Evolutionary conservation across 2,329 filamentous ascomycete species (phyloP).

Genomic region (Beauveria australis): DNA sequence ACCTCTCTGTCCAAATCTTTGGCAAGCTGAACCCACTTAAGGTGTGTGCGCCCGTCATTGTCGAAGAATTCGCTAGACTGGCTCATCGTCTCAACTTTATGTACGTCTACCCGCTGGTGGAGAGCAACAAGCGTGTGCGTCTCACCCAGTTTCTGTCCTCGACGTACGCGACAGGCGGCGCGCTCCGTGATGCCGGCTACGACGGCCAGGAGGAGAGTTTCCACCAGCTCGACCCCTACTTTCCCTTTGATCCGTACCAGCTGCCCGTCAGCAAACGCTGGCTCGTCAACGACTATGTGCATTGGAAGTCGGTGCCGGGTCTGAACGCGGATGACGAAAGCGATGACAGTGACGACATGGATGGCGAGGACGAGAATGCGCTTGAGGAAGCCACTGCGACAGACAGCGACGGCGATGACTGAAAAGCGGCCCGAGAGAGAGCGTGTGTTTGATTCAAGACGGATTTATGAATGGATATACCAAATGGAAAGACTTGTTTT

Average conservation of each 20-base stretch:
- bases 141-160: conserved; percentile 60
- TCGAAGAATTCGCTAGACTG: conserved; percentile 83
- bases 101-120: conserved; percentile 81
- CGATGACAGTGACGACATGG: conserved; percentile 45
- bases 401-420: conserved; percentile 37
- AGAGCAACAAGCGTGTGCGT: conserved; percentile 84
- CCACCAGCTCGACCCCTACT: conserved; percentile 86
- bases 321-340: conserved; percentile 51
- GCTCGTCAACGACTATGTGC: conserved; percentile 76
- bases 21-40: conserved; percentile 90
- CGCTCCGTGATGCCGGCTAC: conserved; percentile 40
- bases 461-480: conserved; percentile 1
- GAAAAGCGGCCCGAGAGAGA: background rate
- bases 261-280: conserved; percentile 79
- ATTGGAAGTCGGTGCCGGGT: conserved; percentile 69
- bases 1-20: conserved; percentile 70
- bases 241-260: conserved; percentile 95
- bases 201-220: conserved; percentile 61
- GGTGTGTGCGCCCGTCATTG: conserved; percentile 84
- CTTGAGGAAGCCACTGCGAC: conserved; percentile 44
- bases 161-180: conserved; percentile 46
- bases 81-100: conserved; percentile 79
- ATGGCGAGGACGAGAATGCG: conserved; percentile 35
- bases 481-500: background rate
- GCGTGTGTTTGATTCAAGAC: background rate